These are phyloP conservation scores for Spathaspora boniae DNA, from an alignment of 805 yeast genomes.

Conservation along the genomic window DNA sequence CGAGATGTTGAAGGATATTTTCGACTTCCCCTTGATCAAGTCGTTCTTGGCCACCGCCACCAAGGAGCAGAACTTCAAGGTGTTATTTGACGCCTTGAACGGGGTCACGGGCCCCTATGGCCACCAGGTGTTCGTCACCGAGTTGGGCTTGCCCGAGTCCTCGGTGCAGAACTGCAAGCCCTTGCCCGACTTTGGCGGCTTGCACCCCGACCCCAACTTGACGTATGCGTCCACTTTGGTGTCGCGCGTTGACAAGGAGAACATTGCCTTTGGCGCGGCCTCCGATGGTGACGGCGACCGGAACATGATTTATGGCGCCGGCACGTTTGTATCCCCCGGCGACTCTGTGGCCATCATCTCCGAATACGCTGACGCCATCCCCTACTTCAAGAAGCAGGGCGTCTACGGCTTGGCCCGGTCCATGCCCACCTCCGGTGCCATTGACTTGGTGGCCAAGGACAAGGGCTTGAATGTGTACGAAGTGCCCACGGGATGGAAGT, in stretches of 20 bases:
- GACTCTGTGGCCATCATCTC: slow-evolving; percentile 97
- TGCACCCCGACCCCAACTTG: slow-evolving; percentile 97
- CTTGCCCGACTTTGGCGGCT: slow-evolving; percentile 90
- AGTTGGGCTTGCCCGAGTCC: slow-evolving; percentile 69
- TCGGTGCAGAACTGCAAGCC: slow-evolving; percentile 80
- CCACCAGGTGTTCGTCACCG: slow-evolving; percentile 73
- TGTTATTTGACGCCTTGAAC: slow-evolving; percentile 84
- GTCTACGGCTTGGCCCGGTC: slow-evolving; percentile 92
- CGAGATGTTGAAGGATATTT: slow-evolving; percentile 73
- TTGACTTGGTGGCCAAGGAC: slow-evolving; percentile 82
- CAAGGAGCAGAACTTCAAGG: slow-evolving; percentile 54
- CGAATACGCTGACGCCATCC: slow-evolving; percentile 83
- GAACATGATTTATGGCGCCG: slow-evolving; percentile 96
- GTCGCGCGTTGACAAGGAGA: slow-evolving; percentile 73
- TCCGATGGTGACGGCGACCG: slow-evolving; percentile 99
- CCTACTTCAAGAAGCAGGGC: slow-evolving; percentile 86
- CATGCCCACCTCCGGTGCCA: slow-evolving; percentile 95
- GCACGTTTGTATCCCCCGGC: slow-evolving; percentile 95
- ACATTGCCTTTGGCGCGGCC: slow-evolving; percentile 94
- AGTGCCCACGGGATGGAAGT: slow-evolving; percentile 99
- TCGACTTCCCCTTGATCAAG: slow-evolving; percentile 81
- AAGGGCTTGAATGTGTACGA: slow-evolving; percentile 79
- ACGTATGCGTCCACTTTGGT: slow-evolving; percentile 91
- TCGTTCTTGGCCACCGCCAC: slow-evolving; percentile 54
- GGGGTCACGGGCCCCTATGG: slow-evolving; percentile 99